Evolutionary conservation across 2,329 filamentous ascomycete genomes (phyloP), one percentile per base, ranked within the genome.

Genomic region (Fusarium annulatum): DNA sequence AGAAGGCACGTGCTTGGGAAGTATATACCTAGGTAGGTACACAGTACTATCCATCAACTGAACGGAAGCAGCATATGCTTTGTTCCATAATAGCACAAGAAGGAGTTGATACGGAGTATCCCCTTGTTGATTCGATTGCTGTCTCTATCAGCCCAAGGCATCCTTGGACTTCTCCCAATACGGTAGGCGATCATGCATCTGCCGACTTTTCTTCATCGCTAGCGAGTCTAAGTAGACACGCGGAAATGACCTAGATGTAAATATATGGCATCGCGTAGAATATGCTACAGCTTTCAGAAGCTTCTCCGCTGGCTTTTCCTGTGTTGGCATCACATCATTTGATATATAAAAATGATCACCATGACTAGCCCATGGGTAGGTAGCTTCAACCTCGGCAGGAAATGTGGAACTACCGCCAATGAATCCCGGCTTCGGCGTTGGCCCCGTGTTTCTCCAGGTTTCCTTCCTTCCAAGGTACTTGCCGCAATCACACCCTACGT

Each of bases 371-470:
- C 28, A 30, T 30, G 30, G 52, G 28, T 52, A 67, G 53, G 34
- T 46, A 67, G 64, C 48, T 36, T 66, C 30, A 73, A 74, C 77
- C 77, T 78, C 76, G 76, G 76, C 69, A 74, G 64, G 56, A 60
- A 69, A 64, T 64, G 73, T 76, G 76, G 76, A 69, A 67, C 72
- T 42, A 51, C 42, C 48, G 49, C 63, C 61, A 68, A 43, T 65
- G 45, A 49, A 65, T 64, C 72, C 76, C 68, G 72, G 76, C 76
- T 76, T 77, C 74, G 76, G 76, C 66, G 48, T 69, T 58, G 45
- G 65, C 66, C 76, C 76, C 74, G 76, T 78, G 67, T 62, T 78
- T 77, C 76, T 77, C 75, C 77, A 77, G 76, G 71, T 78, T 78
- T 77, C 71, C 64, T 62, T 73, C 62, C 58, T 51, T 41, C 61